These are phyloP conservation scores for Stephania cephalantha DNA, from an alignment of 164 flowering plant species.

Conservation along the genomic window DNA sequence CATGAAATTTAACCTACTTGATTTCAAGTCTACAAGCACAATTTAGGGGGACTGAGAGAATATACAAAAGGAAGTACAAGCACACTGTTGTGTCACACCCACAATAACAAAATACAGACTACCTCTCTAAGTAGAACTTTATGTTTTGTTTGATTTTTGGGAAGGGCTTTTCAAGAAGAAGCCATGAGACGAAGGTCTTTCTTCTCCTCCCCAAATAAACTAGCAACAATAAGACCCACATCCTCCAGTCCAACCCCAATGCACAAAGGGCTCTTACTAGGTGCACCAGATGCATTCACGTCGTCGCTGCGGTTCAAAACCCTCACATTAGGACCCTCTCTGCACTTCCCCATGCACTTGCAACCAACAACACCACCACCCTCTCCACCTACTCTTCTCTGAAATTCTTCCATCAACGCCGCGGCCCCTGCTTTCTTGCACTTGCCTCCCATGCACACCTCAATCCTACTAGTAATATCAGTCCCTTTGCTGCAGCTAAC, in stretches of 20 bases:
- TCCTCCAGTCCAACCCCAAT: slow-evolving; percentile 54
- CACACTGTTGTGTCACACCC: background rate
- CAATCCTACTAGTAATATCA: slow-evolving; percentile 29
- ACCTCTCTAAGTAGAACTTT: background rate
- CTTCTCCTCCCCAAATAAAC: slow-evolving; percentile 23
- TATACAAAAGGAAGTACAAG: no score
- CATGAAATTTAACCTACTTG: no score
- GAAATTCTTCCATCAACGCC: slow-evolving; percentile 49
- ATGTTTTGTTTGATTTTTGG: no score
- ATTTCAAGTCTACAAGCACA: no score
- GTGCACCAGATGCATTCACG: slow-evolving; percentile 20
- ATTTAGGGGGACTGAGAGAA: no score
- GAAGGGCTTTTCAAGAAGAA: slow-evolving; percentile 8
- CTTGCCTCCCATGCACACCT: slow-evolving; percentile 89
- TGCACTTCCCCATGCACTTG: slow-evolving; percentile 90
- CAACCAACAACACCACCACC: slow-evolving; percentile 74
- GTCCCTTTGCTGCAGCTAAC: slow-evolving; percentile 9
- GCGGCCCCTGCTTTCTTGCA: slow-evolving; percentile 71
- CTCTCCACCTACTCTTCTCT: slow-evolving; percentile 36
- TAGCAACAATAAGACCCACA: slow-evolving; percentile 39
- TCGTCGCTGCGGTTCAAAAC: slow-evolving; percentile 22
- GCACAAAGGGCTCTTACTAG: slow-evolving; percentile 28
- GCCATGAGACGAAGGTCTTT: slow-evolving; percentile 18
- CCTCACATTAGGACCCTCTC: slow-evolving; percentile 65
- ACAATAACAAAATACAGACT: background rate